Evolutionary conservation across 495 filamentous ascomycete genomes (phyloP), one percentile per base, ranked within the genome.

Genomic region (Staphylotrichum longicolle): DNA sequence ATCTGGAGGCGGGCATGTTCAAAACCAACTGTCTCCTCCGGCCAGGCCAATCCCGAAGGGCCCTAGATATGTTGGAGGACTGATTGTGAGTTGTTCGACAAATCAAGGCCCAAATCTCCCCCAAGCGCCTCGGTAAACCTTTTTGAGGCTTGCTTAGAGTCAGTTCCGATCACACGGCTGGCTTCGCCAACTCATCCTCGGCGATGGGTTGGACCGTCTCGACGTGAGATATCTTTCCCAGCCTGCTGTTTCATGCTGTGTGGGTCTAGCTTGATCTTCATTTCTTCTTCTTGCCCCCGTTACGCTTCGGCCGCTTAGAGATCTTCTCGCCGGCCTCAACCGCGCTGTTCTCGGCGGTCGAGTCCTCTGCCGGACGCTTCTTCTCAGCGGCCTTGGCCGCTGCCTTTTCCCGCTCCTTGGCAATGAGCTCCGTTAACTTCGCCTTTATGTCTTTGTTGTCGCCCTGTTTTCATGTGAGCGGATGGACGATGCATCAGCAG

Each of bases 331-430:
- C 30, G 8, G 53, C 14, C 30, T 64, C 34, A 11, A 14, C 54
- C 4, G 51, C 14, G 41, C 47, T 41, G 12, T 41, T 67, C n/a
- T 61, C 66, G 5, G 62, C n/a, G 33, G 54, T 63, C n/a, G 66
- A 37, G 4, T 68, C 69, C 20, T 71, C 75, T 20, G 70, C 70
- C 37, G 72, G 68, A 33, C 75, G 75, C 68, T 78, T 74, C 59
- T 72, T 73, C 57, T 74, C 66, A 56, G 71, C 7, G 20, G 70
- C 65, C 52, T 76, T 74, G 11, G 72, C 69, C 2, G 69, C 70
- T 3, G 76, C 74, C 61, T 75, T 79, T 30, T 73, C 78, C 35
- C 73, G 69, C 67, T 82, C 79, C 57, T 74, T 78, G 7, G 74
- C 76, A 39, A 80, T 77, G 63, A 76, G 73, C 55, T 80, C 78